These are phyloP conservation scores for Eremochloa ophiuroides DNA, from an alignment of 176 grass and related monocot species.

Conservation along the genomic window DNA sequence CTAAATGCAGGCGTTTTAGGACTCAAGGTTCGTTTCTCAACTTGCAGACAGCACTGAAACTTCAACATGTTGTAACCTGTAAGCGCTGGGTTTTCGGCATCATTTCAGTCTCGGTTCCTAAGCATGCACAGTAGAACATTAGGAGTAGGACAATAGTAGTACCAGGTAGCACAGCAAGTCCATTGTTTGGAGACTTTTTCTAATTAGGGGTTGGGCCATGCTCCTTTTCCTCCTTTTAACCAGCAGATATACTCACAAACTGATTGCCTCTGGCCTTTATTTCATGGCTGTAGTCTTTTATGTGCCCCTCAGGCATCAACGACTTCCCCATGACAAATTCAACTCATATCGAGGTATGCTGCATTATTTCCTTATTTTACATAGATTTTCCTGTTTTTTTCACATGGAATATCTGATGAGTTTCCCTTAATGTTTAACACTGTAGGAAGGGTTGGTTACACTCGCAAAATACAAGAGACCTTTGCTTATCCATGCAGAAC, in stretches of 20 bases:
- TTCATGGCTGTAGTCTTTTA: slow-evolving; percentile 79
- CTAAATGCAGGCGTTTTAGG: slow-evolving; percentile 82
- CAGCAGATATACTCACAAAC: not conserved
- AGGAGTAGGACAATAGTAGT: not conserved
- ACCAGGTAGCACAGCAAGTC: not conserved
- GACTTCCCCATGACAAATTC: slow-evolving; percentile 99
- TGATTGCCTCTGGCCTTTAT: slow-evolving; percentile 12
- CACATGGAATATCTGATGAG: not conserved
- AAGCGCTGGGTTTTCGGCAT: not conserved
- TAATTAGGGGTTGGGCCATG: not conserved
- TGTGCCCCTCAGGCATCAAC: slow-evolving; percentile 91
- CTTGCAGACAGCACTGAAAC: not conserved
- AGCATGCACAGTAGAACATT: not conserved
- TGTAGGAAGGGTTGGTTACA: slow-evolving; percentile 77
- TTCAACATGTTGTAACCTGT: not conserved
- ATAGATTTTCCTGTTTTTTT: not conserved
- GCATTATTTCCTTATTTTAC: not conserved
- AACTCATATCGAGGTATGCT: slow-evolving; percentile 84
- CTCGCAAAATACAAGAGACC: slow-evolving; percentile 88
- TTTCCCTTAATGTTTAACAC: not conserved
- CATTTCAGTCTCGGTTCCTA: not conserved
- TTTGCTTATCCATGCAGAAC: slow-evolving; percentile 87
- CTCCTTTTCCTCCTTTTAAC: not conserved
- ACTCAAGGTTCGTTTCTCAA: slow-evolving; percentile 61
- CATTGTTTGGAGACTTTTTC: not conserved